phyloP scores from a whole-genome alignment of 495 filamentous ascomycete genomes.

The Aspergillus campestris region DNA sequence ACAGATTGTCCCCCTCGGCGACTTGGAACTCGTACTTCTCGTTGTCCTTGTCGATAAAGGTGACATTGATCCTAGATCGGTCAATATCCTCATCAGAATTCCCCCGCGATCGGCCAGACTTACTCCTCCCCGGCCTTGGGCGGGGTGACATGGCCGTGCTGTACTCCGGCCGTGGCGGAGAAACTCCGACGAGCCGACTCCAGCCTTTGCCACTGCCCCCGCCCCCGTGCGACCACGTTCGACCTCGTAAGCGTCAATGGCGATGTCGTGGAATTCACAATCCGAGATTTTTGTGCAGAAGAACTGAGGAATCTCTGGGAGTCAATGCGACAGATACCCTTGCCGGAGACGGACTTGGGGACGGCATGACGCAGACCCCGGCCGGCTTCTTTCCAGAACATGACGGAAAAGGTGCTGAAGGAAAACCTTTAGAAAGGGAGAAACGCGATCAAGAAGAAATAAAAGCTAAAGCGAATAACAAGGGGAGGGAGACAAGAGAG shows the following conservation, averaged over 20 bases:
- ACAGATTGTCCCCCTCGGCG: conserved; percentile 75
- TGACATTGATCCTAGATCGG: conserved; percentile 63
- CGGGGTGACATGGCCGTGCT: conserved; percentile 71
- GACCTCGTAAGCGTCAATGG: background rate
- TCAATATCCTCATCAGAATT: background rate
- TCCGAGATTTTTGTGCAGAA: conserved; percentile 17
- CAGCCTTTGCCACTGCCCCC: conserved; percentile 16
- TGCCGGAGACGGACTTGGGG: conserved; percentile 18
- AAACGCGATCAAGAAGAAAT: conserved; percentile 10
- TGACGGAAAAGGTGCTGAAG: conserved; percentile 9
- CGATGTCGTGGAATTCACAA: conserved; percentile 6
- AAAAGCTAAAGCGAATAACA: conserved; percentile 15
- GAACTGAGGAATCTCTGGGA: conserved; percentile 26
- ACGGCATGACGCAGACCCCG: conserved; percentile 29
- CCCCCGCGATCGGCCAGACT: conserved; percentile 14
- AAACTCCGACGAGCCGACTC: conserved; percentile 46
- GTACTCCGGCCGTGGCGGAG: conserved; percentile 49
- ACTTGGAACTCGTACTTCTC: conserved; percentile 67
- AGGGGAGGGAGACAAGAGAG: conserved; percentile 19
- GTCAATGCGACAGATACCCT: conserved; percentile 22
- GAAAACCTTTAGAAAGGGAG: conserved; percentile 1
- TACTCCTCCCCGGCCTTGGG: conserved; percentile 96
- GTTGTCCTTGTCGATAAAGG: conserved; percentile 93
- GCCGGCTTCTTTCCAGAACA: conserved; percentile 34
- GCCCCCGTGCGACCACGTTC: conserved; percentile 1